A percentile compares a stretch with the other conserved stretches of the same genome.
Conservation (phyloP, 1,139 yeast species). For the Suhomyces coccinellae region DNA sequence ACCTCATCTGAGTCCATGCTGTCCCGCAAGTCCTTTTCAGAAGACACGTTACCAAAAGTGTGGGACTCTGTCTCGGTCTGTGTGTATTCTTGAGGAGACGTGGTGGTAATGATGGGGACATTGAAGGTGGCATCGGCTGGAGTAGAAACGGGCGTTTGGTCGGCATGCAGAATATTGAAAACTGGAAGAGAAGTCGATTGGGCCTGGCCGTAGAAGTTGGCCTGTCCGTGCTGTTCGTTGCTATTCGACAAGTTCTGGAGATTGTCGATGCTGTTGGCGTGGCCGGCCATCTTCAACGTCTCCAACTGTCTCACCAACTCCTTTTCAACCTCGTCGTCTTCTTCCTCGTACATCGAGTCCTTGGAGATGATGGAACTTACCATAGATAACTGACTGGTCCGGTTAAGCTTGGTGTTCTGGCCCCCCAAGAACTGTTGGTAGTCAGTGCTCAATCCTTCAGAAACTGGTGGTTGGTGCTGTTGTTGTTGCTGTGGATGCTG, state of each 20-base stretch:
- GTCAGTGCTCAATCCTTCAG: conserved; percentile 23
- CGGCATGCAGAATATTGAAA: conserved; percentile 19
- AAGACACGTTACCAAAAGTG: conserved; percentile 10
- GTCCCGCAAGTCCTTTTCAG: conserved; percentile 15
- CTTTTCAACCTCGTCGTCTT: conserved; percentile 41
- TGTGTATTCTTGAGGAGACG: conserved; percentile 1
- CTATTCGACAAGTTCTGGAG: background rate
- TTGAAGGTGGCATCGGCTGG: conserved; percentile 1
- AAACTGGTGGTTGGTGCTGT: conserved; percentile 13
- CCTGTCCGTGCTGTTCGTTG: background rate
- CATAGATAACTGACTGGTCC: conserved; percentile 43
- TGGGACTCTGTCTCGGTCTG: background rate
- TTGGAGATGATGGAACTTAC: conserved; percentile 48
- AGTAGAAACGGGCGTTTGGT: background rate
- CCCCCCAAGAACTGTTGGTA: conserved; percentile 32
- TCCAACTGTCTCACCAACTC: conserved; percentile 45
- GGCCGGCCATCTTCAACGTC: conserved; percentile 33
- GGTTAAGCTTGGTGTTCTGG: conserved; percentile 10
- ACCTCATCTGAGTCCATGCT: conserved; percentile 6
- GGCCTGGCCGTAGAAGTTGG: background rate
- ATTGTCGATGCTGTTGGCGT: conserved; percentile 6
- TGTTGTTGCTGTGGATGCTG: conserved; percentile 15
- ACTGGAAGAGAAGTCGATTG: conserved; percentile 16
- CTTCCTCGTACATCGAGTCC: conserved; percentile 26
- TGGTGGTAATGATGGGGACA: conserved; percentile 7